Evolutionary conservation across 768 basidiomycete genomes (phyloP), one percentile per base, ranked within the genome.

Genomic region (Lactarius deliciosus): DNA sequence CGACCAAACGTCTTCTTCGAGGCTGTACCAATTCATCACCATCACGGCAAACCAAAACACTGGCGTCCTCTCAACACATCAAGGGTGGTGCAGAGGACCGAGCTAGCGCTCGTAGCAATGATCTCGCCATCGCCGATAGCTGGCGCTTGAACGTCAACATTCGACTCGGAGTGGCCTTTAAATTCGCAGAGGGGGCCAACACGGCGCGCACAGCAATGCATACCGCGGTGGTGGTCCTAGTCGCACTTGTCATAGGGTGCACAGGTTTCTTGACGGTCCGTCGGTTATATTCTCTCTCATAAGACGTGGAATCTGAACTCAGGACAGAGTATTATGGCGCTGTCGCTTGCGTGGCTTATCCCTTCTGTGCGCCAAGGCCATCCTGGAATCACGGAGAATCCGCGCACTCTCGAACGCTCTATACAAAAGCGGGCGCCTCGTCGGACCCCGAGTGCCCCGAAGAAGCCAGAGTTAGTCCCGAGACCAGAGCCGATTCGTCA

Each of bases 201-300:
- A n/a, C 45, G 30, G 57, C 40, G 9, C 65, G 64, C n/a, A 53
- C 40, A 4, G 9, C 34, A 36, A 11, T 63, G 41, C 40, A 56
- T n/a, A 50, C 68, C 15, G 0, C 38, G 18, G 2, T 63, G 8
- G 57, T 70, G 18, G 45, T 65, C 3, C 7, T 64, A 10, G 11
- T 69, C 20, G 64, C 64, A 2, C 10, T 69, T 13, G 53, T 41
- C 18, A 22, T 34, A 16, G 69, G 69, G n/a, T 57, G 58, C 64
- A 61, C 64, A 5, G 69, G 69, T 11, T 65, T 70, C 45, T 57
- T 65, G 9, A 41, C 64, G 55, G 69, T 70, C 45, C 40, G 69
- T 63, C 22, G 10, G 16, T 62, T 25, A 30, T 45, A 9, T 28
- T 22, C 6, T 4, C 11, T 32, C 32, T 30, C 9, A 1, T 2